These are phyloP conservation scores for Xylaria nigripes DNA, from an alignment of 495 filamentous ascomycete genomes.

Conservation along the genomic window DNA sequence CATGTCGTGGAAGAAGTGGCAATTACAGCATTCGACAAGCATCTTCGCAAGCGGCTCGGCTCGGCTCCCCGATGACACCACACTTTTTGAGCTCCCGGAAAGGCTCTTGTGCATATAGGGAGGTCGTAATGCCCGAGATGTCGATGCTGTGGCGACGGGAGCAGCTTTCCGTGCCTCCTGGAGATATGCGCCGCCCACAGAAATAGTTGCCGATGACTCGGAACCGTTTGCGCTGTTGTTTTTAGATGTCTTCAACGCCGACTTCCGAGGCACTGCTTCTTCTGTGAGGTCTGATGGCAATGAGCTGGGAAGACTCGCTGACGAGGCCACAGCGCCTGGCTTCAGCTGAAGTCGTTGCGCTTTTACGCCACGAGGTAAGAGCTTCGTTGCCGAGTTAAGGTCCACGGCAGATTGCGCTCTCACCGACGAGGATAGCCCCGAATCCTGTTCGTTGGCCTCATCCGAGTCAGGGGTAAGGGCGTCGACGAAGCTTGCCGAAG, in stretches of 20 bases:
- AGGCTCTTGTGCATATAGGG: conserved; percentile 20
- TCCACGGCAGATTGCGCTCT: conserved; percentile 23
- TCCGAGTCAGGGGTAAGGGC: conserved; percentile 9
- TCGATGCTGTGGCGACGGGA: conserved; percentile 14
- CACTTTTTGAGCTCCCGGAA: conserved; percentile 13
- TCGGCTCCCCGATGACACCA: conserved; percentile 9
- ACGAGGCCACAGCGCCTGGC: conserved; percentile 16
- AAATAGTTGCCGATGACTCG: conserved; percentile 12
- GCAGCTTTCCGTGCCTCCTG: conserved; percentile 29
- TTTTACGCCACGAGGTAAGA: conserved; percentile 23
- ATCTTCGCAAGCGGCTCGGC: conserved; percentile 59
- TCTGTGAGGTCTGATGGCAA: conserved; percentile 16
- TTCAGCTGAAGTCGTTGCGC: conserved; percentile 25
- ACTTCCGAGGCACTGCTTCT: conserved; percentile 14
- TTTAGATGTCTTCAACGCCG: conserved; percentile 19
- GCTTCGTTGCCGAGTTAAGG: conserved; percentile 15
- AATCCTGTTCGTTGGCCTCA: conserved; percentile 4
- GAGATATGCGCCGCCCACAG: conserved; percentile 27
- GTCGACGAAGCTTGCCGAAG: conserved; percentile 14
- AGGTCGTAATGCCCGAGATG: conserved; percentile 19
- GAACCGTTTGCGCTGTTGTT: conserved; percentile 15
- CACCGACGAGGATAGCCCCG: conserved; percentile 8
- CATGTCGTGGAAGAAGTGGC: conserved; percentile 75
- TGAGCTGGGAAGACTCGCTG: conserved; percentile 20
- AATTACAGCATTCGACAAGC: conserved; percentile 73